Evolutionary conservation across 2,329 filamentous ascomycete genomes (phyloP).

Genomic region (Didymellaceae sp.): DNA sequence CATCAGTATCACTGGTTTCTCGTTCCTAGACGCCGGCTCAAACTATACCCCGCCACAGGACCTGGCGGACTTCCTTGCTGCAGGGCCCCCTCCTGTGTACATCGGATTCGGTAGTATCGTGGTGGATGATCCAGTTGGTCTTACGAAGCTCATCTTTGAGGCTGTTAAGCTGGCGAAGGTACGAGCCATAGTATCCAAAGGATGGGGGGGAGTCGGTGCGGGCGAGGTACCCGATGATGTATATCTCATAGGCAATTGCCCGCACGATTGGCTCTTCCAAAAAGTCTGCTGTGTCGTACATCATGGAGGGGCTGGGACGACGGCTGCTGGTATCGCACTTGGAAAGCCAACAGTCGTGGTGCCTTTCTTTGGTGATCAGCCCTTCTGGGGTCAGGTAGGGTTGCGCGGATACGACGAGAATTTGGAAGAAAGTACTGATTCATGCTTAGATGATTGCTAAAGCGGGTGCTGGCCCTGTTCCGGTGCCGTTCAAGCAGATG

Average conservation of each 20-base stretch:
- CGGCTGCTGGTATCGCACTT: constrained; percentile 60
- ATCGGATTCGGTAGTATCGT: constrained; percentile 66
- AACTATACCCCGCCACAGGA: constrained; percentile 50
- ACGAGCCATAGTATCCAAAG: constrained; percentile 62
- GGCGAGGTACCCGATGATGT: constrained; percentile 47
- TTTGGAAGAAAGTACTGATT: background rate
- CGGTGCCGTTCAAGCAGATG: constrained; percentile 56
- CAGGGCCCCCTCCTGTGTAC: constrained; percentile 60
- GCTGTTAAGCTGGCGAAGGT: constrained; percentile 48
- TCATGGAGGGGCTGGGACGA: constrained; percentile 66
- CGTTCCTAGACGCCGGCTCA: constrained; percentile 49
- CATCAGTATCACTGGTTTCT: constrained; percentile 55
- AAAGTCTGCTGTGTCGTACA: constrained; percentile 63
- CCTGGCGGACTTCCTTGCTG: constrained; percentile 54
- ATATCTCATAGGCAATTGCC: constrained; percentile 60
- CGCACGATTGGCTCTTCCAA: constrained; percentile 66
- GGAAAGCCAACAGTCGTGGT: constrained; percentile 62
- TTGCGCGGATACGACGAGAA: too few species aligned
- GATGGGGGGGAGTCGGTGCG: constrained; percentile 57
- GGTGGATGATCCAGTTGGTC: constrained; percentile 55
- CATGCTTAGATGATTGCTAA: constrained; percentile 54
- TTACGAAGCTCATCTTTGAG: constrained; percentile 57
- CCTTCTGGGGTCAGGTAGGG: constrained; percentile 57
- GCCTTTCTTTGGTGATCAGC: constrained; percentile 66
- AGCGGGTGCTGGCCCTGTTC: constrained; percentile 57